Evolutionary conservation across 352 stramenopile genomes (phyloP).

Genomic region (Pythium utonaiense): DNA sequence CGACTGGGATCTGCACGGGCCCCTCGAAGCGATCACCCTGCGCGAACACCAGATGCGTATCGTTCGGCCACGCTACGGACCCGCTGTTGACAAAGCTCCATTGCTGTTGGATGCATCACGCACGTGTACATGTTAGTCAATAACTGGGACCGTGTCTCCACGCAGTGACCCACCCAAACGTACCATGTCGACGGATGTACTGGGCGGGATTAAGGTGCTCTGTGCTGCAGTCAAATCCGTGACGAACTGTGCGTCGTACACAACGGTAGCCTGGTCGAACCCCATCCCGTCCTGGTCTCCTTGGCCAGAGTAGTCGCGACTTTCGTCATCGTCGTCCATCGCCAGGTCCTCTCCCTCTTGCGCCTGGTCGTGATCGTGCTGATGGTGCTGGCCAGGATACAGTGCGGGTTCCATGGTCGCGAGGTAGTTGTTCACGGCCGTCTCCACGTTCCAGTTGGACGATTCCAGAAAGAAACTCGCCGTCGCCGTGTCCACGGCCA

Average conservation of each 20-base stretch:
- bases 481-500: slow-evolving; percentile 65
- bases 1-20: slow-evolving; percentile 52
- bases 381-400: slow-evolving; percentile 12
- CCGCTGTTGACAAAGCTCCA: slow-evolving; percentile 80
- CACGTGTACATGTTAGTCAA: no score
- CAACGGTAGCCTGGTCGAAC: not conserved
- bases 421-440: slow-evolving; percentile 80
- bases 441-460: slow-evolving; percentile 88
- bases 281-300: slow-evolving; percentile 13
- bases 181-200: slow-evolving; percentile 58
- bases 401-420: slow-evolving; percentile 51
- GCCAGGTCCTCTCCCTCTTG: slow-evolving; percentile 34
- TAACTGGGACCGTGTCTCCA: no score
- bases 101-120: no score
- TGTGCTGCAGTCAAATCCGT: slow-evolving; percentile 64
- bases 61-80: slow-evolving; percentile 44
- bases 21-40: slow-evolving; percentile 64
- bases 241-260: slow-evolving; percentile 54
- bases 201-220: slow-evolving; percentile 47
- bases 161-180: no score
- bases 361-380: slow-evolving; percentile 4
- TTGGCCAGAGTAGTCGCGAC: no score
- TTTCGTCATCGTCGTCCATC: slow-evolving; percentile 47
- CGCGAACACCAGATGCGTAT: slow-evolving; percentile 59
- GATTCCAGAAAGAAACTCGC: slow-evolving; percentile 85